Evolutionary conservation across 1,139 yeast genomes (phyloP), one percentile per base, ranked within the genome.

Genomic region (Candida sanyaensis): DNA sequence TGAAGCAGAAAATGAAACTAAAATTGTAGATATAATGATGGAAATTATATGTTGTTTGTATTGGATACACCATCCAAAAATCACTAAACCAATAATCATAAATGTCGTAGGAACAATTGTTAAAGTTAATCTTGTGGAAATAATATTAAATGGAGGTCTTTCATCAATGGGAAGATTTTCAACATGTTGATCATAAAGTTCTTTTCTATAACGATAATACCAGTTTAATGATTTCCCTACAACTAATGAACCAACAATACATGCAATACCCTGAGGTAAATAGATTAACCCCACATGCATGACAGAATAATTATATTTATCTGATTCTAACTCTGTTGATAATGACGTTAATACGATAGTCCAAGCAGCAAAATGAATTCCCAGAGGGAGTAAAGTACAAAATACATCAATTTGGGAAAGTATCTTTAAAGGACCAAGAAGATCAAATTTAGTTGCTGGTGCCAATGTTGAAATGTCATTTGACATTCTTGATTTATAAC

Each of bases 41-140:
- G 74, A 63, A 10, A 64, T 48, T 6, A 70, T 58, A 39, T 62
- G 58, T 30, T 54, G 52, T 33, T 57, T 53, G 43, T 49, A 63
- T 41, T 73, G 65, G 17, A 73, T 50, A 47, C 76, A 69, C 77
- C 77, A 73, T 2, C 78, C 78, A 54, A 66, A 73, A 1, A 71
- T 65, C 2, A 69, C 26, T n/a, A 66, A 53, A 0, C 77, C 77
- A 7, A 57, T 47, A 7, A 65, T 50, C 54, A 62, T 54, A 4
- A 64, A 27, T 3, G 52, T 21, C 2, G 65, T 60, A 0, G 74
- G 73, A 1, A 62, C 42, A 2, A 68, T 45, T 17, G 66, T 56
- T 24, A 67, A 48, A 40, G 64, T 64, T 12, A 71, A 49, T 47
- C 77, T 58, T 0, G 70, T 57, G 21, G 61, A 57, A 13, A 62